phyloP scores from a whole-genome alignment of 495 filamentous ascomycete species.

The Trichoderma virens region DNA sequence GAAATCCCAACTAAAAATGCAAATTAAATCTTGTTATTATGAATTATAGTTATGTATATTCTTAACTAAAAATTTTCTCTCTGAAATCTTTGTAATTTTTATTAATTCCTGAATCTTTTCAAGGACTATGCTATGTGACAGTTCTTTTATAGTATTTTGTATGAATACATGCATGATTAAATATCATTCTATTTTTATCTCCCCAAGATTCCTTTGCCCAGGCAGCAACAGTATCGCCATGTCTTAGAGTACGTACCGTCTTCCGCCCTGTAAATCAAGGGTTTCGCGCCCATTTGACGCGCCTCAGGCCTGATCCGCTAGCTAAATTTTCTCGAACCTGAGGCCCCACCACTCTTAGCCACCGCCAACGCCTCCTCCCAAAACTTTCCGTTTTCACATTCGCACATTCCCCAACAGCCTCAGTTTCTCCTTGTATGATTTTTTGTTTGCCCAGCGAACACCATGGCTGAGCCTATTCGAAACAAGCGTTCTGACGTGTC shows the following conservation, averaged over 20 bases:
- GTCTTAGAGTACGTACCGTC: background rate
- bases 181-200: background rate
- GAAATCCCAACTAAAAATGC: too few species aligned
- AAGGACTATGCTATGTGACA: too few species aligned
- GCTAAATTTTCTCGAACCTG: constrained; percentile 9
- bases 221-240: background rate
- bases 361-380: constrained; percentile 9
- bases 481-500: constrained; percentile 80
- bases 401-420: constrained; percentile 8
- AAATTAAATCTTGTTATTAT: too few species aligned
- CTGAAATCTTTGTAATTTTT: too few species aligned
- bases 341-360: constrained; percentile 5
- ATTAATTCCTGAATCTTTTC: too few species aligned
- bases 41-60: too few species aligned
- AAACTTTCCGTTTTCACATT: constrained; percentile 11
- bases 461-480: constrained; percentile 84
- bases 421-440: background rate
- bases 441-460: constrained; percentile 1
- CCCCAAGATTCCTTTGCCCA: background rate
- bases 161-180: too few species aligned
- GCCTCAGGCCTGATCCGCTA: constrained; percentile 1
- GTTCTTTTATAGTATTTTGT: too few species aligned
- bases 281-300: constrained; percentile 4
- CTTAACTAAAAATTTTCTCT: too few species aligned
- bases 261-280: background rate